Percentiles rank a stretch among this genome's conserved stretches.
Evolutionary conservation across 1,284 basidiomycete genomes (phyloP).

Genomic region (Fomitiporia mediterranea): DNA sequence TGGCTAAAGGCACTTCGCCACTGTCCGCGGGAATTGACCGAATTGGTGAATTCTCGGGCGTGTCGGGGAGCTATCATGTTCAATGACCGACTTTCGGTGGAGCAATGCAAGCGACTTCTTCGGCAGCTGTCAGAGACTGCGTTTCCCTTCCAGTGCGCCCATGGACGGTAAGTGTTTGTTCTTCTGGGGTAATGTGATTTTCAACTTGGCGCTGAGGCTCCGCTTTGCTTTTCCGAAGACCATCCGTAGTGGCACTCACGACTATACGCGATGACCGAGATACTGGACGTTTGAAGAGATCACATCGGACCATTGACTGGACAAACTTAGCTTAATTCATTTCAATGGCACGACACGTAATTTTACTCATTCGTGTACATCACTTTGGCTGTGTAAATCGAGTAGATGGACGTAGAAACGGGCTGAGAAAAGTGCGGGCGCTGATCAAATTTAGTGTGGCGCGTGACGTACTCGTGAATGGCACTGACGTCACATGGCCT

Average conservation of each 20-base stretch:
- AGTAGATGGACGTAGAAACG: background rate
- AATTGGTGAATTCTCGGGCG: constrained; percentile 88
- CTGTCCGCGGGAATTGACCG: constrained; percentile 75
- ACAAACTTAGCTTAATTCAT: too few relatives aligned
- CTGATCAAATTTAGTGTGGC: constrained; percentile 22
- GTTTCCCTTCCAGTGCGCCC: constrained; percentile 92
- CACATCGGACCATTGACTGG: constrained; percentile 12
- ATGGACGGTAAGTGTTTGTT: constrained; percentile 70
- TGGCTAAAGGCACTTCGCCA: constrained; percentile 74
- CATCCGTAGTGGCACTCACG: constrained; percentile 45
- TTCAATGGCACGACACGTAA: too few relatives aligned
- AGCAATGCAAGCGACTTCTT: constrained; percentile 72
- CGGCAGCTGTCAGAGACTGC: constrained; percentile 60
- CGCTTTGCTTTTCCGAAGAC: constrained; percentile 29
- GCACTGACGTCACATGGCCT: constrained; percentile 10
- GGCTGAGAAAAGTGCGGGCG: background rate
- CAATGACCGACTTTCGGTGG: constrained; percentile 68
- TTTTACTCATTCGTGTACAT: background rate
- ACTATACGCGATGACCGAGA: constrained; percentile 17
- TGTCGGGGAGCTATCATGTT: constrained; percentile 98
- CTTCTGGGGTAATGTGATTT: background rate
- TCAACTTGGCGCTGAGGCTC: constrained; percentile 11
- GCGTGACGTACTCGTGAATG: constrained; percentile 31
- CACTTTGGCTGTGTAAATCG: background rate
- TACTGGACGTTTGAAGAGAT: background rate